Evolutionary conservation across 1,284 basidiomycete species (phyloP), one percentile per base, ranked within the genome.

Genomic region (Pyrrhoderma noxium): DNA sequence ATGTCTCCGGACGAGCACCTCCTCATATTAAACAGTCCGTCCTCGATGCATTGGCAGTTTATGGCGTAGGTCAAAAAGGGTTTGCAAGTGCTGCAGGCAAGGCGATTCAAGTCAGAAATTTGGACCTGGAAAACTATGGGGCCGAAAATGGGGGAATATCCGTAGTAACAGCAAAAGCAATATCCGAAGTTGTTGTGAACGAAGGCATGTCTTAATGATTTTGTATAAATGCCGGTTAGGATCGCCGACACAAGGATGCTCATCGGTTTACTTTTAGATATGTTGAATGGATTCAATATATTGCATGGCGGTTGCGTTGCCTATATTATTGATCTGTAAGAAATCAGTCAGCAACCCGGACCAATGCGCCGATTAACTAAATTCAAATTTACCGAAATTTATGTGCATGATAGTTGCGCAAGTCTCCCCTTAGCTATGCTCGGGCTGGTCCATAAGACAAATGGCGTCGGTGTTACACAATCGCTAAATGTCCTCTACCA

Each of bases 391-490:
- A 16, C 25, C 35, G 3, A 21, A 52, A 47, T 36, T 14, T n/a
- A 49, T 45, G 48, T 40, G 11, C 11, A 11, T 31, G 11, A 35
- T 54, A 81, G 79, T 57, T 84, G 81, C 63, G 80, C 76, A 37
- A 77, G 78, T 49, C 79, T 79, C 11, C 81, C 83, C 0, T 71
- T 85, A 8, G 75, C 85, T 43, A 78, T 77, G 2, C 69, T 85
- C 11, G 82, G 82, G 1, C 60, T 84, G 37, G 62, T 78, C 38
- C 70, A 74, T 57, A 72, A 73, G 52, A 64, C 71, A n/a, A 85
- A 85, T 52, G 83, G 82, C 2, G 83, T 85, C 11, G 82, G 83
- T 11, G 82, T 85, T 18, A 86, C 80, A 2, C 81, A 85, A 62
- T 73, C 75, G 8, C 73, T 85, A 74, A 80, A 79, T 55, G 69